Base-by-base conservation (phyloP, 352 stramenopile genomes). In the Pythium aquatile region DNA sequence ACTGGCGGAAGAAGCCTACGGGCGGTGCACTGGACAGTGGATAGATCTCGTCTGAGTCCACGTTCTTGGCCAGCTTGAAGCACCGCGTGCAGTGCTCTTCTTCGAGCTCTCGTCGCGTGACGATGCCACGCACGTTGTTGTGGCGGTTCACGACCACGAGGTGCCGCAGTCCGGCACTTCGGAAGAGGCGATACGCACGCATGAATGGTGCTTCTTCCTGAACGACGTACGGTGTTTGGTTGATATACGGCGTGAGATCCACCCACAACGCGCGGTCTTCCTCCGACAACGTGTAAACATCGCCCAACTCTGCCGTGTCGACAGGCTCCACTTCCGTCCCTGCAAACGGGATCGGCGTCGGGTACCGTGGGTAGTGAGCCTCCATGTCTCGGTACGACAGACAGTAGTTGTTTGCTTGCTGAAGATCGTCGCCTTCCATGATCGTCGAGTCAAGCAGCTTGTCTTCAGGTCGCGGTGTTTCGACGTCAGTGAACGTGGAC, bases 171-270 rank as follows among this genome's bases (percentile, higher is more conserved):
- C 97, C 97, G 10, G 98, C 81, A 17, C 94, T 99, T 26, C 97
- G 94, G 71, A 99, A 99, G 26, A 99, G 81, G 16, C 94, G 85
- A 69, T 99, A 99, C 6, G 97, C 97, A 16, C 97, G 83, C 61
- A 97, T 84, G 51, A 99, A 97, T 5, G 94, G 97, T 2, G 93
- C 91, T 57, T 97, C 96, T 65, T 98, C 93, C 59, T 98, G 97
- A 33, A 99, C 94, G 47, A 95, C 88, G 63, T 98, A 98, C 55
- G 97, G 95, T 39, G 96, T 97, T 57, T 97, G 96, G 81, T 99
- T 98, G 58, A 98, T 98, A 77, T 99, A 99, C 1, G 97, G 97
- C 48, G 96, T 90, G 30, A 99, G 77, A 70, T 99, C 95, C 35
- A 99, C 79, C 88, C 92, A 98, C 56, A 94, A 78, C 33, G 90